phyloP scores from a whole-genome alignment of 805 yeast genomes.

The Metschnikowia rubicola region DNA sequence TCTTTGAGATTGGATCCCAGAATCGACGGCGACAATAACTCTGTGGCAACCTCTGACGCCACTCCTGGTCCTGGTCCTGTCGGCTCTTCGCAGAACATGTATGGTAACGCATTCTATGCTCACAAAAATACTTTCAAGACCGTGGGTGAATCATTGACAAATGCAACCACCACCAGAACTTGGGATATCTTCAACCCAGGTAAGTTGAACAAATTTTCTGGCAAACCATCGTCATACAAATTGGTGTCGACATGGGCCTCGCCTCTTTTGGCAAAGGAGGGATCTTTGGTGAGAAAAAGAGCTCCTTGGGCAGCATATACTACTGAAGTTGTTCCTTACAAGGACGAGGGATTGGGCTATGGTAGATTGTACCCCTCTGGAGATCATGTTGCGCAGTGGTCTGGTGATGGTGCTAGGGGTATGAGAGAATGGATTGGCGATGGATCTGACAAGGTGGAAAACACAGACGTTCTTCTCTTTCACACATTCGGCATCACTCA shows the following conservation, averaged over 20 bases:
- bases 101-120: slow-evolving; percentile 74
- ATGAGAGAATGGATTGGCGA: slow-evolving; percentile 69
- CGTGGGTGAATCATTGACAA: slow-evolving; percentile 61
- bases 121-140: slow-evolving; percentile 65
- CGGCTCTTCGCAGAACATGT: slow-evolving; percentile 68
- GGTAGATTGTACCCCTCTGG: slow-evolving; percentile 80
- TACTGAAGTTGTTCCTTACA: slow-evolving; percentile 66
- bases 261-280: slow-evolving; percentile 67
- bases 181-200: slow-evolving; percentile 79
- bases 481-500: slow-evolving; percentile 84
- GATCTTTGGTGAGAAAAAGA: slow-evolving; percentile 72
- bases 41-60: slow-evolving; percentile 68
- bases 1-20: slow-evolving; percentile 76
- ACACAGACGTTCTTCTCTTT: slow-evolving; percentile 71
- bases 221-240: slow-evolving; percentile 73
- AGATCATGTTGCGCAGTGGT: slow-evolving; percentile 70
- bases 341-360: slow-evolving; percentile 47
- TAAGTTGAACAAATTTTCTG: slow-evolving; percentile 62
- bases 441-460: slow-evolving; percentile 53
- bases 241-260: slow-evolving; percentile 74
- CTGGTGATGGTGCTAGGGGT: slow-evolving; percentile 64
- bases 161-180: slow-evolving; percentile 63
- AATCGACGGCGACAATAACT: slow-evolving; percentile 76
- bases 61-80: slow-evolving; percentile 53
- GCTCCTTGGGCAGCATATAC: slow-evolving; percentile 77